Base-by-base conservation (phyloP, 495 filamentous ascomycete genomes). In the Penicillium cataractarum region DNA sequence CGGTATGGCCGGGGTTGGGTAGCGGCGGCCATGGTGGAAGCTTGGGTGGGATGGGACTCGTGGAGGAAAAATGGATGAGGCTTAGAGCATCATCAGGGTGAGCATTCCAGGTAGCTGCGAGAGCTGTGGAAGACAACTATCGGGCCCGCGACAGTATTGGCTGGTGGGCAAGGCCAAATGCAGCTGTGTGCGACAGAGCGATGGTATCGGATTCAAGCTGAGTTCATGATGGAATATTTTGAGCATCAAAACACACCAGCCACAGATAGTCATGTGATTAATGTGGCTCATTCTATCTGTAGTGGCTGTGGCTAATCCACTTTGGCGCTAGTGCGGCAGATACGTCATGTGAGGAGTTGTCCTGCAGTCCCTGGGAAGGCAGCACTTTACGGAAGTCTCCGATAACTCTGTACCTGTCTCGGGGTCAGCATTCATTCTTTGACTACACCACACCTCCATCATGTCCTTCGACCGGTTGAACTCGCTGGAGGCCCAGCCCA, bases 391-490 rank as follows among this genome's bases (percentile, higher is more conserved):
- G 35, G 51, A 60, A 39, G 56, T 57, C 24, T 29, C 29, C 29
- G 57, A 57, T 51, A 64, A 52, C 40, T 40, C 54, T 32, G 21
- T 65, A 50, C 52, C 61, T 35, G n/a, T 52, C 35, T 57, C 48
- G 15, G 40, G 51, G 55, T 56, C 60, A 21, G 17, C 44, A 61
- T 44, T 56, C 39, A 60, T 54, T 61, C 40, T 13, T 54, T 46
- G 19, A 54, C 52, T 33, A 21, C 55, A 31, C 44, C 29, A 22
- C 54, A 39, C 40, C 17, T 22, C 37, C 69, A 76, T 60, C 65
- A 98, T 98, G 94, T 97, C 94, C 42, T 98, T 96, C 78, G 89
- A 96, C 75, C 91, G 90, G 60, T 83, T 94, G 66, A 88, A 87
- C 65, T 88, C 86, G 56, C 82, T 97, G 60, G 94, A 98, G 80